A percentile compares a stretch with the other conserved stretches of the same genome.
Conservation (phyloP, 257 asterid genomes). For the Nicotiana obtusifolia region DNA sequence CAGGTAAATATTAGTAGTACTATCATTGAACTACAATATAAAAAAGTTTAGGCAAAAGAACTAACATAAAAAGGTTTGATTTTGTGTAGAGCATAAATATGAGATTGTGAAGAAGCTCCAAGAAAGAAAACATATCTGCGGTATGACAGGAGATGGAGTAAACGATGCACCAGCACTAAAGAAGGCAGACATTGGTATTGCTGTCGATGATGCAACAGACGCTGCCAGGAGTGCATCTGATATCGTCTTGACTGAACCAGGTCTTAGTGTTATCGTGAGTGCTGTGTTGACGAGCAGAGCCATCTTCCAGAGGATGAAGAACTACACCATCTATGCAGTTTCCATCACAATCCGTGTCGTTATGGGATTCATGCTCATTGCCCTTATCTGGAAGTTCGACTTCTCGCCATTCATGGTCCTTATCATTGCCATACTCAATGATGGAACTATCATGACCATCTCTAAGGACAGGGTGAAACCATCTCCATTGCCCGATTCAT, state of each 20-base stretch:
- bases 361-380: conserved; percentile 83
- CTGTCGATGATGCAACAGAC: conserved; percentile 90
- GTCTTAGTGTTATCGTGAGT: conserved; percentile 77
- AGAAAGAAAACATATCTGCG: conserved; percentile 70
- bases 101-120: conserved; percentile 87
- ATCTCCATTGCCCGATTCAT: conserved; percentile 86
- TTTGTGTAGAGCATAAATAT: conserved; percentile 57
- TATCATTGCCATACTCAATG: conserved; percentile 80
- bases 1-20: conserved; percentile 34
- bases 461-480: conserved; percentile 84
- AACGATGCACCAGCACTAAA: conserved; percentile 90
- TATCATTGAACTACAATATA: not conserved
- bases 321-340: conserved; percentile 84
- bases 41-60: not conserved
- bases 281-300: conserved; percentile 88
- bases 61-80: not conserved
- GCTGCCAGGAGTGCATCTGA: conserved; percentile 88
- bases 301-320: conserved; percentile 91
- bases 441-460: conserved; percentile 94
- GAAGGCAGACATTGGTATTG: conserved; percentile 84
- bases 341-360: conserved; percentile 87
- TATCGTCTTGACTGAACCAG: conserved; percentile 84
- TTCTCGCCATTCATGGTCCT: conserved; percentile 93
- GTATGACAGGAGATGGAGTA: conserved; percentile 96
- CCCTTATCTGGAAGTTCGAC: conserved; percentile 84